A percentile compares a stretch with the other conserved stretches of the same genome.
These are phyloP conservation scores for Eutypa lata DNA, from an alignment of 2,329 filamentous ascomycete genomes.

Conservation along the genomic window DNA sequence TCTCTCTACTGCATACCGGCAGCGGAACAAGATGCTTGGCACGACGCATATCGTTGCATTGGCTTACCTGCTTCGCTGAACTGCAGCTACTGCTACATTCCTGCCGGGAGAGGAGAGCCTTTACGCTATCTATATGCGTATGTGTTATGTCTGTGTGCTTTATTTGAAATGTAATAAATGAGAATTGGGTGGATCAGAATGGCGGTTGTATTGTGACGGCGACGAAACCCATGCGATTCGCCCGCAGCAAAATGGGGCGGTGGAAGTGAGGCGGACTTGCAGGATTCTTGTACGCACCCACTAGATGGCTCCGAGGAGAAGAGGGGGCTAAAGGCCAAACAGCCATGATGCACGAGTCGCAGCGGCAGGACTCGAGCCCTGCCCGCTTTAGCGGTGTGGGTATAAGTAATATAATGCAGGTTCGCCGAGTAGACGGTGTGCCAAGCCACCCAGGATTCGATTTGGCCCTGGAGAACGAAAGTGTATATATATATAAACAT, in stretches of 20 bases:
- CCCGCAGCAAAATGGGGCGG: background rate
- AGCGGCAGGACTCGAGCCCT: background rate
- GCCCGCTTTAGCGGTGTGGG: background rate
- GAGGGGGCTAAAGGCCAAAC: background rate
- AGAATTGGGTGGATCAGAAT: background rate
- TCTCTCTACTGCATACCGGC: too few relatives aligned
- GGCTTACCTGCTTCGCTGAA: too few relatives aligned
- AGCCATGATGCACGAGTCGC: background rate
- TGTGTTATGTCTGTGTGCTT: too few relatives aligned
- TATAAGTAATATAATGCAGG: background rate
- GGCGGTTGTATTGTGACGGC: background rate
- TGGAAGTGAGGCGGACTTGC: background rate
- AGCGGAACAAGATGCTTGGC: too few relatives aligned
- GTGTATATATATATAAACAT: background rate
- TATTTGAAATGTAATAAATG: too few relatives aligned
- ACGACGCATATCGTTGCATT: too few relatives aligned
- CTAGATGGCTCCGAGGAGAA: background rate
- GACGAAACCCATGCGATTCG: background rate
- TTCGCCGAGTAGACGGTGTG: background rate
- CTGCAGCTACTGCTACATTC: too few relatives aligned
- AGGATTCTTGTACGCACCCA: background rate
- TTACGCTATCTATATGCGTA: too few relatives aligned
- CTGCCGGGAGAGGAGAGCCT: too few relatives aligned
- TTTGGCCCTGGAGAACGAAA: background rate
- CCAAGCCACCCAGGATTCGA: background rate